Evolutionary conservation across 2,329 filamentous ascomycete species (phyloP).

Genomic region (Lachnellula willkommii): DNA sequence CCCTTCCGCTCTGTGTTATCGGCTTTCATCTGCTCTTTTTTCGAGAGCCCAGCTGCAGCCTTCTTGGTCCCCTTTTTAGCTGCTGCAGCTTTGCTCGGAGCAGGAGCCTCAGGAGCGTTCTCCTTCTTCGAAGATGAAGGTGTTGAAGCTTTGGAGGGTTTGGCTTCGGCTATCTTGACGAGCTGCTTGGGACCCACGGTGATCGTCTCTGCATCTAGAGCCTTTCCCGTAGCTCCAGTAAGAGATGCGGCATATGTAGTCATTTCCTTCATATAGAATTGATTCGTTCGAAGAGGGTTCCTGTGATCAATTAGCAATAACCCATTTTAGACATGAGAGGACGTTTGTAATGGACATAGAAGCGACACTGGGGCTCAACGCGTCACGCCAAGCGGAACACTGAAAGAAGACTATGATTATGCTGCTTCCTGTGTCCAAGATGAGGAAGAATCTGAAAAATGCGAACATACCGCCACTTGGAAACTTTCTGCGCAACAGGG

Average conservation of each 20-base stretch:
- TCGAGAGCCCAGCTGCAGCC: slow-evolving; percentile 35
- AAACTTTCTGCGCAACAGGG: slow-evolving; percentile 38
- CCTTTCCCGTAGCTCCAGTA: slow-evolving; percentile 58
- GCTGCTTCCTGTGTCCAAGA: neutral
- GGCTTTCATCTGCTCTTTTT: slow-evolving; percentile 32
- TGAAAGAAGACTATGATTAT: no score
- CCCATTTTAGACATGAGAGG: neutral
- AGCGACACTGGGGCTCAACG: no score
- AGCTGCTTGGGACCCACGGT: slow-evolving; percentile 39
- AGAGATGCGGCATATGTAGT: slow-evolving; percentile 64
- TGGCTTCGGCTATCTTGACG: slow-evolving; percentile 25
- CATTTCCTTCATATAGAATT: slow-evolving; percentile 64
- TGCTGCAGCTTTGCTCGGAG: slow-evolving; percentile 13
- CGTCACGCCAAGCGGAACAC: no score
- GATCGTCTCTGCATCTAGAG: slow-evolving; percentile 59
- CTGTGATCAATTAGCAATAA: slow-evolving; percentile 12
- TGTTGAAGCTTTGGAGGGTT: slow-evolving; percentile 15
- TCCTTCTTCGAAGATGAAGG: slow-evolving; percentile 21
- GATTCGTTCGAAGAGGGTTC: slow-evolving; percentile 38
- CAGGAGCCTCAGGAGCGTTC: slow-evolving; percentile 2
- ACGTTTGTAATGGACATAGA: no score
- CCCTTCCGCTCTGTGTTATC: slow-evolving; percentile 30
- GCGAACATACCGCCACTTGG: slow-evolving; percentile 28
- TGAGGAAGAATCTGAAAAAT: neutral
- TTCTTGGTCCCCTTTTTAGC: slow-evolving; percentile 33